Percentiles rank a stretch among this genome's conserved stretches.
phyloP scores from a whole-genome alignment of 352 stramenopile species.

The Phytophthora foliorum region DNA sequence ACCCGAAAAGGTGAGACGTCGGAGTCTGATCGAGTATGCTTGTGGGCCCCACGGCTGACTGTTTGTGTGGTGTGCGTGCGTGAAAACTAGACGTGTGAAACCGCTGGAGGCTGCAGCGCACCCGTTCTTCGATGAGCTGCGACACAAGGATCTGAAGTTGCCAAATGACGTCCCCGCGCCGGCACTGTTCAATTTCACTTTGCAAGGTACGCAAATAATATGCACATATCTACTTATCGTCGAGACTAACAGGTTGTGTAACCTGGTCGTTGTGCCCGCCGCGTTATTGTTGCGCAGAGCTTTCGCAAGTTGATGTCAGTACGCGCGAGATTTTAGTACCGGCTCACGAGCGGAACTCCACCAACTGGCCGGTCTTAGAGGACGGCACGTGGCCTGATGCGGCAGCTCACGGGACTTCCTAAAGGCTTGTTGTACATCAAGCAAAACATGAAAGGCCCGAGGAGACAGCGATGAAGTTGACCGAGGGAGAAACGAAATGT shows the following conservation, averaged over 20 bases:
- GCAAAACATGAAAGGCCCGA: constrained; percentile 41
- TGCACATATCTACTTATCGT: not conserved
- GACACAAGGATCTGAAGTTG: constrained; percentile 83
- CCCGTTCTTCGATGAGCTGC: constrained; percentile 99
- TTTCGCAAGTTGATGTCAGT: constrained; percentile 74
- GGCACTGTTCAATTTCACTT: constrained; percentile 96
- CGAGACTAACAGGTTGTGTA: not conserved
- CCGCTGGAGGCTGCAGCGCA: constrained; percentile 93
- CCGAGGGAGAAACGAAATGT: constrained; percentile 56
- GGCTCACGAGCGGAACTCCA: constrained; percentile 66
- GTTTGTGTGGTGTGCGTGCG: constrained; percentile 5
- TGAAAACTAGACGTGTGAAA: constrained; percentile 60
- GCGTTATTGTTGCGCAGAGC: constrained; percentile 49
- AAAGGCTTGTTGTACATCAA: constrained; percentile 36
- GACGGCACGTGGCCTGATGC: constrained; percentile 76
- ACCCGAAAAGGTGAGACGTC: constrained; percentile 91
- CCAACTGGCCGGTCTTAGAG: constrained; percentile 81
- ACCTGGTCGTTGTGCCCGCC: not conserved
- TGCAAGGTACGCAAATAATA: constrained; percentile 63
- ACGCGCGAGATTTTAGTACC: constrained; percentile 87
- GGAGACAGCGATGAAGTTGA: constrained; percentile 34
- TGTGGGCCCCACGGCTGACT: not conserved
- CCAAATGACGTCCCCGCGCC: constrained; percentile 87
- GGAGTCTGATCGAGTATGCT: constrained; percentile 6
- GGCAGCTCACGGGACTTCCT: constrained; percentile 41